phyloP scores from a whole-genome alignment of 2,329 filamentous ascomycete genomes.

The Cladosporium sp. region DNA sequence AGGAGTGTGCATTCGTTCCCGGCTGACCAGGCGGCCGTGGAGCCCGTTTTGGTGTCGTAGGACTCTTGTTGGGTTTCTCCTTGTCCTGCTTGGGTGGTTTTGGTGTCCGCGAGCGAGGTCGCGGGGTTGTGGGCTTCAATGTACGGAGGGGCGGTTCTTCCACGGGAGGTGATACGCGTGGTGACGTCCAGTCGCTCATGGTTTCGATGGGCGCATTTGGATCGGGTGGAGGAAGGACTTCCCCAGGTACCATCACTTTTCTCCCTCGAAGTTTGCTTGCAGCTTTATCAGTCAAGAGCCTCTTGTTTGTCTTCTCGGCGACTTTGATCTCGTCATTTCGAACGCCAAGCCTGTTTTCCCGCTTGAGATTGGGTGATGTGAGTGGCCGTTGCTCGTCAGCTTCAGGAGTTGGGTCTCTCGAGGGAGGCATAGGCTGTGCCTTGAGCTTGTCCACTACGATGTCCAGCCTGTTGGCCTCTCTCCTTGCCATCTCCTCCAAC shows the following conservation, averaged over 20 bases:
- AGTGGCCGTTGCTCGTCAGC: conserved; percentile 27
- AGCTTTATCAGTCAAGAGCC: conserved; percentile 27
- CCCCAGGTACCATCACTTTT: conserved; percentile 41
- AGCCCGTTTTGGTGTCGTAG: conserved; percentile 41
- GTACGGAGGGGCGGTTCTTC: conserved; percentile 23
- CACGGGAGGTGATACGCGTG: conserved; percentile 31
- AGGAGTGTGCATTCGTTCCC: conserved; percentile 52
- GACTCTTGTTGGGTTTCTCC: conserved; percentile 32
- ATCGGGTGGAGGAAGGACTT: conserved; percentile 42
- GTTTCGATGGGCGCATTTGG: conserved; percentile 35
- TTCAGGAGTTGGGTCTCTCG: conserved; percentile 55
- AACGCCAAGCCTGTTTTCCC: conserved; percentile 28
- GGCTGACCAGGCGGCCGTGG: conserved; percentile 40
- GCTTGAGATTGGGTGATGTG: conserved; percentile 32
- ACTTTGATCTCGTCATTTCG: conserved; percentile 23
- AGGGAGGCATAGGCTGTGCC: conserved; percentile 57
- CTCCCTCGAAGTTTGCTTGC: conserved; percentile 31
- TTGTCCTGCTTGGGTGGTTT: conserved; percentile 34
- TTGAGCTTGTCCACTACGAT: conserved; percentile 60
- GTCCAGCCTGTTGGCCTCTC: conserved; percentile 49
- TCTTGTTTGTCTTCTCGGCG: conserved; percentile 23
- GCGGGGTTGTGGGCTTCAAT: conserved; percentile 19
- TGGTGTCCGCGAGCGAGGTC: conserved; percentile 31
- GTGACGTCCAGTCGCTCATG: conserved; percentile 37
- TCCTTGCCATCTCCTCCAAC: conserved; percentile 31